A percentile compares a stretch with the other conserved stretches of the same genome.
Evolutionary conservation across 1,284 basidiomycete species (phyloP).

Genomic region (Pholiota adiposa): DNA sequence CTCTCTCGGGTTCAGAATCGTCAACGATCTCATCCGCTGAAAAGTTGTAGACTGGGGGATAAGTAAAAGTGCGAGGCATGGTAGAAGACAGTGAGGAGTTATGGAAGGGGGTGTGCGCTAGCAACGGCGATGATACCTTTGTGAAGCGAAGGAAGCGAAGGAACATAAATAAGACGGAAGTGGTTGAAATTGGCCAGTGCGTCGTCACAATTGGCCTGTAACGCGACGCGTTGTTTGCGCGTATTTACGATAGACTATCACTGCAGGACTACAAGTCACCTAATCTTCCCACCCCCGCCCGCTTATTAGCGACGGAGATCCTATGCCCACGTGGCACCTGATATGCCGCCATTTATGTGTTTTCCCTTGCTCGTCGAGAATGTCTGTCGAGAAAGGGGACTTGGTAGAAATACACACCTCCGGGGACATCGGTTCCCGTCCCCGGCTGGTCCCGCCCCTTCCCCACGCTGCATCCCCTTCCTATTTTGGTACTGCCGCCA

Average conservation of each 20-base stretch:
- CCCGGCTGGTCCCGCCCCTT: too few relatives aligned
- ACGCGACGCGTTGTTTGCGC: slow-evolving; percentile 42
- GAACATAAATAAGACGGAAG: slow-evolving; percentile 2
- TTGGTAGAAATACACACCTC: too few relatives aligned
- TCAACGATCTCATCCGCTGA: slow-evolving; percentile 49
- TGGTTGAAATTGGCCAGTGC: background rate
- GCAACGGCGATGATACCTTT: background rate
- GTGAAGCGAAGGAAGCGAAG: background rate
- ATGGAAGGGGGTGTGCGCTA: background rate
- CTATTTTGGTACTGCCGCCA: too few relatives aligned
- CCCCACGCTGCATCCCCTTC: too few relatives aligned
- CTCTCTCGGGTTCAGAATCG: slow-evolving; percentile 73
- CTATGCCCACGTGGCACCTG: too few relatives aligned
- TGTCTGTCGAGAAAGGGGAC: too few relatives aligned
- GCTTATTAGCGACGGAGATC: too few relatives aligned
- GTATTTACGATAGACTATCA: slow-evolving; percentile 22
- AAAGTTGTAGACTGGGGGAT: background rate
- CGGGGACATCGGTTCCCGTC: too few relatives aligned
- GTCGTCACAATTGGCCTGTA: slow-evolving; percentile 15
- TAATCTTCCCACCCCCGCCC: too few relatives aligned
- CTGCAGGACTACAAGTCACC: too few relatives aligned
- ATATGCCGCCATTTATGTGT: too few relatives aligned
- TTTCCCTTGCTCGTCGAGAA: too few relatives aligned
- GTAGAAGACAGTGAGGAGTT: background rate
- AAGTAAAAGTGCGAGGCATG: background rate